These are phyloP conservation scores for Diaporthe sp. DNA, from an alignment of 2,329 filamentous ascomycete genomes.

Conservation along the genomic window DNA sequence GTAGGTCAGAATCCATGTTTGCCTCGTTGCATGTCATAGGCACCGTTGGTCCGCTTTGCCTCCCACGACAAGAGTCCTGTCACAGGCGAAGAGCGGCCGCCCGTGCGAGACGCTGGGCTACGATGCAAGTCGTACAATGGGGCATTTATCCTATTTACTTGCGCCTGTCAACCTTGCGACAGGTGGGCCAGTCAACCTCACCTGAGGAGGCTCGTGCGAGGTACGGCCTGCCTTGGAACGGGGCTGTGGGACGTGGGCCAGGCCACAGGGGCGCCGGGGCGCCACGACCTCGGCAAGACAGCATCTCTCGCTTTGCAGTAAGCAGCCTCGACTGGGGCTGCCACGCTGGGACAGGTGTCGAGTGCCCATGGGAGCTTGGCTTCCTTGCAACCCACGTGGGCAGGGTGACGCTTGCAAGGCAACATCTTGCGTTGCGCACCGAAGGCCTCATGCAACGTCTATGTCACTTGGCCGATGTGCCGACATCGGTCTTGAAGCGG, in stretches of 20 bases:
- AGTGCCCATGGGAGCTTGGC: background rate
- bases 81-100: slow-evolving; percentile 3
- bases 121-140: background rate
- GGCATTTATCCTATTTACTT: slow-evolving; percentile 16
- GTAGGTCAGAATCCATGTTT: slow-evolving; percentile 6
- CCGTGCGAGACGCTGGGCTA: background rate
- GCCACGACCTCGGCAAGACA: background rate
- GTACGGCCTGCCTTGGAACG: background rate
- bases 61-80: background rate
- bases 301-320: slow-evolving; percentile 3
- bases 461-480: background rate
- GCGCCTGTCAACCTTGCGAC: slow-evolving; percentile 14
- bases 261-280: background rate
- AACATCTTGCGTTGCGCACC: background rate
- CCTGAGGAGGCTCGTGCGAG: slow-evolving; percentile 3
- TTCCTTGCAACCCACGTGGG: slow-evolving; percentile 1
- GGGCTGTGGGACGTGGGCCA: background rate
- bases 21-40: background rate
- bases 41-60: background rate
- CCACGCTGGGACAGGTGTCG: background rate
- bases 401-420: background rate
- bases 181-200: background rate
- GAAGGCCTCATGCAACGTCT: background rate
- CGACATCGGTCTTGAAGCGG: background rate
- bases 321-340: slow-evolving; percentile 17